These are phyloP conservation scores for Moesziomyces antarcticus DNA, from an alignment of 1,284 basidiomycete genomes.

Conservation along the genomic window DNA sequence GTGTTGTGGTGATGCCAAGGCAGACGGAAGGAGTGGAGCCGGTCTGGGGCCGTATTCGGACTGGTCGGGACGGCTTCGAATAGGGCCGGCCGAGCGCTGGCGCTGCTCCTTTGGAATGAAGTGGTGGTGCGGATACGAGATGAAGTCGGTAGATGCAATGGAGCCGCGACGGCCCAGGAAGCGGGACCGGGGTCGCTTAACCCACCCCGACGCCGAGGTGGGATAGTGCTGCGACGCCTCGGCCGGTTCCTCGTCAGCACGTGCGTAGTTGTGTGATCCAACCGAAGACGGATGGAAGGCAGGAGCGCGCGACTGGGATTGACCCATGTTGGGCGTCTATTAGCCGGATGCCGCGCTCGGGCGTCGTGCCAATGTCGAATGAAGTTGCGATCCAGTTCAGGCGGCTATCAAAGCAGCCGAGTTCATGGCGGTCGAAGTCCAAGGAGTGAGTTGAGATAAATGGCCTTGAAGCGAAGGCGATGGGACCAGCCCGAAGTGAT, in stretches of 20 bases:
- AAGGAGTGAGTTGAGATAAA: too few relatives aligned
- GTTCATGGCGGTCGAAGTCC: too few relatives aligned
- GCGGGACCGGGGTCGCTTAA: constrained; percentile 15
- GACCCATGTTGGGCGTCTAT: constrained; percentile 18
- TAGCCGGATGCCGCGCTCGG: background rate
- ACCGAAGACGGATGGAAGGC: constrained; percentile 6
- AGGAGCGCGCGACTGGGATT: constrained; percentile 16
- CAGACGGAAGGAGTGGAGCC: background rate
- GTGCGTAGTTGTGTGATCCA: constrained; percentile 5
- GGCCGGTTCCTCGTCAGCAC: background rate
- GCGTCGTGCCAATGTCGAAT: background rate
- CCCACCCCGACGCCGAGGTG: constrained; percentile 17
- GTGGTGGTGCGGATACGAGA: constrained; percentile 8
- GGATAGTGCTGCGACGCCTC: constrained; percentile 6
- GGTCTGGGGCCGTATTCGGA: constrained; percentile 11
- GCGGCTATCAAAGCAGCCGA: too few relatives aligned
- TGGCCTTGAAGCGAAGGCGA: too few relatives aligned
- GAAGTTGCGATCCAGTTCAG: too few relatives aligned
- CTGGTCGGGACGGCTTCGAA: constrained; percentile 13
- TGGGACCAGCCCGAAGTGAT: too few relatives aligned
- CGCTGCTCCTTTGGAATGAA: constrained; percentile 23
- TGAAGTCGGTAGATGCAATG: constrained; percentile 2
- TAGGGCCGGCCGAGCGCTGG: constrained; percentile 19
- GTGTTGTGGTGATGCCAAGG: background rate
- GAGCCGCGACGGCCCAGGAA: constrained; percentile 3